Evolutionary conservation across 2,329 filamentous ascomycete species (phyloP), one percentile per base, ranked within the genome.

Genomic region (Fusarium concolor): DNA sequence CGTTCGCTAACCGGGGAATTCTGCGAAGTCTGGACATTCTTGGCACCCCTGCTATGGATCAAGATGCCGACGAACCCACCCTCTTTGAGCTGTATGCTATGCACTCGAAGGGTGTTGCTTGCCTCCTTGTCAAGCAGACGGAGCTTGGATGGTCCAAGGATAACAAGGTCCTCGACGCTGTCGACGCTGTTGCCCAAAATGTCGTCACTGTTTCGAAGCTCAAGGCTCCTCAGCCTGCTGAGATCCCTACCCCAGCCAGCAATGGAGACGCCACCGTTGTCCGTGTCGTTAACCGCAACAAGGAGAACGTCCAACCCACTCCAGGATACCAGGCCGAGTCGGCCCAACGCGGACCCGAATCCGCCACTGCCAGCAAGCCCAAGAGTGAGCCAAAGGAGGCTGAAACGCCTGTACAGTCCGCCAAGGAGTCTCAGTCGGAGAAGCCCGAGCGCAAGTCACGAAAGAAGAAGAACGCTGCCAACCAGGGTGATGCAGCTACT

Each of bases 51-150:
- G 87, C 90, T 56, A 86, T 88, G 65, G 81, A 85, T 9, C 84
- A 88, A 62, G 86, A 87, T 38, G 84, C 84, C 24, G 89, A 91
- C 22, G 91, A 96, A 67, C 88, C 88, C 17, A 89, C 90, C 0
- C 82, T 97, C 15, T 98, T 99, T 75, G 96, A 99, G 82, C 85
- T 99, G 11, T 99, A 99, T 77, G 92, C 93, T 31, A 97, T 97
- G 91, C 95, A 99, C 79, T 97, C 96, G 12, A 96, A 94, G 81
- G 96, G 96, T 64, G 94, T 98, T n/a, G 94, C 94, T 18, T 95
- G 92, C 73, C 78, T 98, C 53, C 90, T 89, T 67, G 89, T 99
- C 77, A 95, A 92, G 78, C 93, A 95, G 76, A 88, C 90, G 51
- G 95, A 98, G 79, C 84, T 99, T 47, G 96, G 96, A 29, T 98